Conservation (phyloP, 192 early-diverging fungal species). For the Mortierella antarctica region DNA sequence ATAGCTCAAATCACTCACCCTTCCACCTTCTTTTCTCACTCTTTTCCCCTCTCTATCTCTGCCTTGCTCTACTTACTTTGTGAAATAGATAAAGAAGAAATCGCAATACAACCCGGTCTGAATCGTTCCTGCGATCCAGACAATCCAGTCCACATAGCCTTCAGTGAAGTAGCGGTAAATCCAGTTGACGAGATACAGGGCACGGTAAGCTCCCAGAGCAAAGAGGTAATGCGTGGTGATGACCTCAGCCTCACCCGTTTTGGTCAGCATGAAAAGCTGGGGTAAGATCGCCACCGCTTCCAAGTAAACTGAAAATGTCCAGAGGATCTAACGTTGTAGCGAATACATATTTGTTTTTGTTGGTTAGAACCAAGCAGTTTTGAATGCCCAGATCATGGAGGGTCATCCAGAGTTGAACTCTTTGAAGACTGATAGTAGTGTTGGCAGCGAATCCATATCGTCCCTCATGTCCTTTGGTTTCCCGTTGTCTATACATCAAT, state of each 20-base stretch:
- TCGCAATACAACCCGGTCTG: conserved; percentile 97
- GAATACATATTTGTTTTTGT: too few species aligned
- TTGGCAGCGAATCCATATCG: too few species aligned
- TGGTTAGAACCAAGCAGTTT: too few species aligned
- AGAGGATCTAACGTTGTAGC: conserved; percentile 75
- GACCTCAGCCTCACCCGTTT: conserved; percentile 98
- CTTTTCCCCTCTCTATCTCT: background rate
- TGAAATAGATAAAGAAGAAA: conserved; percentile 97
- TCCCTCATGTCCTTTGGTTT: too few species aligned
- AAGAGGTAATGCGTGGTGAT: conserved; percentile 99
- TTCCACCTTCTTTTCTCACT: too few species aligned
- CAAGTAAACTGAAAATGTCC: conserved; percentile 97
- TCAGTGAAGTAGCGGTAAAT: conserved; percentile 88
- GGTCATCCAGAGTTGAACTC: too few species aligned
- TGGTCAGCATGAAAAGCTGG: conserved; percentile 96
- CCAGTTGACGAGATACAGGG: conserved; percentile 83
- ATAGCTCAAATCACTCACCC: background rate
- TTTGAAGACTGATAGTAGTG: too few species aligned
- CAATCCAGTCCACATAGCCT: conserved; percentile 83
- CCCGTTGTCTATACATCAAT: too few species aligned
- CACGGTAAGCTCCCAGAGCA: conserved; percentile 84
- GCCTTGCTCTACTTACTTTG: conserved; percentile 62
- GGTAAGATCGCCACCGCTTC: conserved; percentile 98
- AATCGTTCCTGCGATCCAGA: conserved; percentile 89
- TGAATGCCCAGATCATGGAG: too few species aligned